Percentiles rank a stretch among this genome's conserved stretches.
These are phyloP conservation scores for Tolypocladium tundrense DNA, from an alignment of 2,329 filamentous ascomycete genomes.

Conservation along the genomic window DNA sequence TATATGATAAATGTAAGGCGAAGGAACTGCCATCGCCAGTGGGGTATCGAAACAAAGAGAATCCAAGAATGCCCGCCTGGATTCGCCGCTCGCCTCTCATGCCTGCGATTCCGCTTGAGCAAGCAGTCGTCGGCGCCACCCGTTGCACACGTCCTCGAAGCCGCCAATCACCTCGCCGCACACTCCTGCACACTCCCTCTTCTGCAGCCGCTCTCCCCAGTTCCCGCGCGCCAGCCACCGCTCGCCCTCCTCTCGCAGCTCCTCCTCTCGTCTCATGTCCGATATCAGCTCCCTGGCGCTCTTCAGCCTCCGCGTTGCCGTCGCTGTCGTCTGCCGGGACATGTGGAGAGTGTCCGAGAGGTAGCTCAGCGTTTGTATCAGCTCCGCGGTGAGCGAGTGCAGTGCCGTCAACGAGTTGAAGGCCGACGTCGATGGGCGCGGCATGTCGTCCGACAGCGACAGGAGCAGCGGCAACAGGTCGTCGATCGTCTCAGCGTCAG, in stretches of 20 bases:
- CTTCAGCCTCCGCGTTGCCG: slow-evolving; percentile 68
- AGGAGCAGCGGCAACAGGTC: slow-evolving; percentile 58
- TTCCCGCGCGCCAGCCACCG: slow-evolving; percentile 71
- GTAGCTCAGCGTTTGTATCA: slow-evolving; percentile 72
- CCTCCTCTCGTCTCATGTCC: slow-evolving; percentile 75
- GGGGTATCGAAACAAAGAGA: not conserved
- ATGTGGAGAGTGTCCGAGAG: slow-evolving; percentile 90
- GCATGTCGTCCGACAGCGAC: slow-evolving; percentile 55
- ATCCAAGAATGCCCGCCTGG: not conserved
- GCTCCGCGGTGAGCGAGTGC: slow-evolving; percentile 59
- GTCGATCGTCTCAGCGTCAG: slow-evolving; percentile 56
- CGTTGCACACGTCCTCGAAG: slow-evolving; percentile 83
- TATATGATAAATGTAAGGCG: too few species aligned
- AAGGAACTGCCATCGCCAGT: not conserved
- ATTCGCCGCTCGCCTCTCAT: slow-evolving; percentile 7
- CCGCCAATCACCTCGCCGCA: slow-evolving; percentile 84
- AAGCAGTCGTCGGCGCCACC: slow-evolving; percentile 68
- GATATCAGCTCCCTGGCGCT: slow-evolving; percentile 76
- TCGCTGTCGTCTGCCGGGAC: slow-evolving; percentile 77
- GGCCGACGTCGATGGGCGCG: slow-evolving; percentile 50
- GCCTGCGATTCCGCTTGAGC: slow-evolving; percentile 47
- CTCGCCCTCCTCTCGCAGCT: slow-evolving; percentile 72
- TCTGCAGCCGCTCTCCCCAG: slow-evolving; percentile 68
- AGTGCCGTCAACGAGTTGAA: slow-evolving; percentile 58
- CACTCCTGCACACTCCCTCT: slow-evolving; percentile 71